Conservation (phyloP, 2,329 filamentous ascomycete species). For the Stagonosporopsis rhizophila region DNA sequence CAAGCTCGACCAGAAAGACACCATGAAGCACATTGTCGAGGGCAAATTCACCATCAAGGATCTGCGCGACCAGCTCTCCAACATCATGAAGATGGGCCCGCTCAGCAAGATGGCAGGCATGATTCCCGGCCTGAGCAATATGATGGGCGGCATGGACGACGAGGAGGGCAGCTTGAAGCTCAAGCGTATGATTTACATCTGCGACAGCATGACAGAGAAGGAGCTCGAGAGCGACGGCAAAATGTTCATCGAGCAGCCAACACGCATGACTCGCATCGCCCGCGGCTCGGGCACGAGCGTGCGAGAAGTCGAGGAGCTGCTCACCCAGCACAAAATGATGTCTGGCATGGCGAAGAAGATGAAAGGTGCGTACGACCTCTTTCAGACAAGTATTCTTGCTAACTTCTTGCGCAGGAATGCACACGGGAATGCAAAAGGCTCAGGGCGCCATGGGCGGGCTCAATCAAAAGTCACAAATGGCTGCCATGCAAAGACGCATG, state of each 20-base stretch:
- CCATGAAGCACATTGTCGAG: conserved; percentile 97
- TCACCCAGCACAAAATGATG: conserved; percentile 99
- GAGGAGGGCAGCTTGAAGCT: conserved; percentile 93
- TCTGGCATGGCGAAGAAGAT: conserved; percentile 99
- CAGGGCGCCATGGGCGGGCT: conserved; percentile 89
- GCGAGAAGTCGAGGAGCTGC: conserved; percentile 89
- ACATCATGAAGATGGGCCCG: conserved; percentile 99
- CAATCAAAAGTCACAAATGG: conserved; percentile 92
- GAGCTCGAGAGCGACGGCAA: conserved; percentile 96
- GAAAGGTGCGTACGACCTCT: conserved; percentile 65
- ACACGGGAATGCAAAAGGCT: conserved; percentile 93
- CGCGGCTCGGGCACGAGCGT: conserved; percentile 90
- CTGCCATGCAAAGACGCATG: conserved; percentile 95
- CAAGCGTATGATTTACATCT: conserved; percentile 98
- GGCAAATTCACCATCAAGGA: conserved; percentile 96
- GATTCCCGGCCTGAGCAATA: conserved; percentile 92
- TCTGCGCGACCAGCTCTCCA: conserved; percentile 90
- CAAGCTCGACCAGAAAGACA: conserved; percentile 96
- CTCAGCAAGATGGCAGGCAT: conserved; percentile 97
- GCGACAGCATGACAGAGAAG: conserved; percentile 96
- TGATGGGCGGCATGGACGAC: conserved; percentile 97
- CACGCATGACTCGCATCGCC: conserved; percentile 90
- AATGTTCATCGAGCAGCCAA: conserved; percentile 89
- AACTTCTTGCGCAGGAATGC: background rate
- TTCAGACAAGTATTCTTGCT: too few species aligned